Evolutionary conservation across 306 rosid genomes (phyloP), one percentile per base, ranked within the genome.

Genomic region (Macrotyloma uniflorum): DNA sequence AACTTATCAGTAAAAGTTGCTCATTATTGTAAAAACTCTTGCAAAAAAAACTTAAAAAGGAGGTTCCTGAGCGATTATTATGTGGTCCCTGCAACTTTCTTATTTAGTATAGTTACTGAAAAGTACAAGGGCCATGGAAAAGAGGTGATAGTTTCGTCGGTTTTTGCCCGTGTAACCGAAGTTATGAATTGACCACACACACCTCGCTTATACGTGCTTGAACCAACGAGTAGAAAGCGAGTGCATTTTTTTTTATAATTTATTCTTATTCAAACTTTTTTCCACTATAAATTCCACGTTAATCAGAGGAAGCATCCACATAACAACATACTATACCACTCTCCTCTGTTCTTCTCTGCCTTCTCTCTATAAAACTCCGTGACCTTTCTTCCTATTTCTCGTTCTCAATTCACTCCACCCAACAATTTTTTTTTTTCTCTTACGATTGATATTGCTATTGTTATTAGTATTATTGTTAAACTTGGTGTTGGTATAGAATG

Each of bases 161-260:
- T 69, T 88, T 84, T 80, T 87, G 82, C 83, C 75, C 74, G 76
- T 54, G 81, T 81, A 86, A 70, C 80, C 32, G 23, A 75, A 84
- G 86, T 70, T 87, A 77, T 75, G 83, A 85, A 89, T 87, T 86
- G 91, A 88, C 88, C 50, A 45, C 16, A 57, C 67, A 76, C 58
- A 68, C 82, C 83, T 8, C 45, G 32, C 78, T 49, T 57, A 57
- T 76, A 78, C 67, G 73, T 78, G 65, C 83, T 49, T 70, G 50
- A 76, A 67, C 77, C 77, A 50, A 74, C 70, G 58, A 80, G 83
- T 79, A 81, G 67, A 81, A 85, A 66, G 80, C 86, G 47, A 76
- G 83, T 75, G 20, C 67, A 7, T 20, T 80, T 26, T 61, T 0
- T 70, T 50, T 15, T 33, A 1, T 20, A 0, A 30, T 28, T 9